Percentiles rank a stretch among this genome's conserved stretches.
Evolutionary conservation across 495 filamentous ascomycete species (phyloP).

Genomic region (Jackrogersella minutella): DNA sequence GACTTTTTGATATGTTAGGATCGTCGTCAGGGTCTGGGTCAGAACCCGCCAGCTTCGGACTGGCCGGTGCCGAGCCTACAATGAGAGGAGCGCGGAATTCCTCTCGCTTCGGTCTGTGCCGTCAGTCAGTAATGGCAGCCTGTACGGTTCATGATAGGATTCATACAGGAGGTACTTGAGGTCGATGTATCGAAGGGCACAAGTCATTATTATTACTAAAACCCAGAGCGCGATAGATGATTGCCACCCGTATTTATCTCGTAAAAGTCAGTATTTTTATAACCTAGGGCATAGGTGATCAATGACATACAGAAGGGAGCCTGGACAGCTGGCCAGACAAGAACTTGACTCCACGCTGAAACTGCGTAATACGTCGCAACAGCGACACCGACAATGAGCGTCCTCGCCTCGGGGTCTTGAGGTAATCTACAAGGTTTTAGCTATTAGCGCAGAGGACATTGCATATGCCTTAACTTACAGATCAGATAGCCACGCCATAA

Average conservation of each 20-base stretch:
- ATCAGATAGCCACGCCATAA: constrained; percentile 53
- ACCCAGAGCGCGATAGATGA: constrained; percentile 49
- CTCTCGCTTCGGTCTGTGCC: constrained; percentile 25
- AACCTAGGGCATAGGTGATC: background rate
- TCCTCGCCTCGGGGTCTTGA: constrained; percentile 51
- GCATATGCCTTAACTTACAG: constrained; percentile 31
- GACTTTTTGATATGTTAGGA: constrained; percentile 8
- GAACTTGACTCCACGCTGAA: constrained; percentile 52
- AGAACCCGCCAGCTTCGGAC: background rate
- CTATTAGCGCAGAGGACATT: background rate
- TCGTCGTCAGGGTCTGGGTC: constrained; percentile 18
- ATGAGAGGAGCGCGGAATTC: constrained; percentile 19
- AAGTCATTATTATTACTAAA: constrained; percentile 45
- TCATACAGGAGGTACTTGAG: constrained; percentile 41
- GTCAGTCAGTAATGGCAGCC: background rate
- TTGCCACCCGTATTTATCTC: constrained; percentile 52
- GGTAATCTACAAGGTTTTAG: constrained; percentile 38
- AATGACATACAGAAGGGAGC: constrained; percentile 49
- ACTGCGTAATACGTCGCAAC: constrained; percentile 52
- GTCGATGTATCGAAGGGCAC: constrained; percentile 39
- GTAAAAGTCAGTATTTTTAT: background rate
- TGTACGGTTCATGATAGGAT: background rate
- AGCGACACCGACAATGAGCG: constrained; percentile 50
- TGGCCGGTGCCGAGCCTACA: constrained; percentile 8
- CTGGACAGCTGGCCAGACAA: constrained; percentile 53